Evolutionary conservation across 345 rosid genomes (phyloP), one percentile per base, ranked within the genome.

Genomic region (Geranium rotundifolium): DNA sequence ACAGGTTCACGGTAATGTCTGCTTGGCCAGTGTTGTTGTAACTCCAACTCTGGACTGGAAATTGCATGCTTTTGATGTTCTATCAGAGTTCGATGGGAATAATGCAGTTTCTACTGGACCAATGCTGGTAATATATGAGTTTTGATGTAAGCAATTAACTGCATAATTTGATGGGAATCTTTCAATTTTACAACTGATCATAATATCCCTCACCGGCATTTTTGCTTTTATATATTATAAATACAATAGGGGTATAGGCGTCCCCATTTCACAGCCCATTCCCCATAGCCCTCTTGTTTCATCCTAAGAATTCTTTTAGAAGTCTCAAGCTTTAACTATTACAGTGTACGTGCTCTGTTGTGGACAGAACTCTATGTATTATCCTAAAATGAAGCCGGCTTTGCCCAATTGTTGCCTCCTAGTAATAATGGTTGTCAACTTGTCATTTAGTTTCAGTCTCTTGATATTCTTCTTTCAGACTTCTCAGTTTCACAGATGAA

Each of bases 21-120:
- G 97, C 71, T 69, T 93, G 80, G 81, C 87, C 66, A 93, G 95
- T 76, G 90, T 86, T 64, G 99, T 93, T 69, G 99, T 90, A 58
- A 90, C 97, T 23, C 96, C 80, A 74, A 90, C 95, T 73, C 72
- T 93, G 84, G 99, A 93, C 74, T 93, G 99, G 99, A 93, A 93
- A 85, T 83, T 93, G 75, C 97, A 93, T 82, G 97, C 99, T 60
- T 86, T 93, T 79, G 96, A 93, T 57, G 96, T 90, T 73, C 81
- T 90, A 49, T 90, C 97, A 7, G 96, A 93, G 82, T 86, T 88
- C 84, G 97, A 90, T 72, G 97, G 97, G 63, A 82, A 66, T 67
- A 90, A 76, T 76, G 82, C 71, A 84, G 68, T 84, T 75, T 85
- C 96, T 41, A 71, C 74, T 64, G 95, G 98, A 71, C 87, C 98